These are phyloP conservation scores for Backusella tarrabulga DNA, from an alignment of 192 early-diverging fungal species.

Conservation along the genomic window DNA sequence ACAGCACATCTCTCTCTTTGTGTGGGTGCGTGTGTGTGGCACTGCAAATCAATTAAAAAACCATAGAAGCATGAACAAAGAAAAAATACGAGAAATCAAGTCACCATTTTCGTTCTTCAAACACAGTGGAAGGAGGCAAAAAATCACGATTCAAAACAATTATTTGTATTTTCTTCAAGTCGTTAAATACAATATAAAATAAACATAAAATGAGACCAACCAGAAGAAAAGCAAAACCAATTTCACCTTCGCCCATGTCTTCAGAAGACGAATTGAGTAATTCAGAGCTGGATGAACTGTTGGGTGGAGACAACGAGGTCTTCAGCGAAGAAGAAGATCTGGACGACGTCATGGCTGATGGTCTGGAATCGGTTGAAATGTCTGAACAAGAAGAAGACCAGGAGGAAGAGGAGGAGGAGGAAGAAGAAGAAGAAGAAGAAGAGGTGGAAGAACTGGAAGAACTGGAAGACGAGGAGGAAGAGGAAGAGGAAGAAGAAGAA, in stretches of 20 bases:
- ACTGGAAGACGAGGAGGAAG: conserved; percentile 6
- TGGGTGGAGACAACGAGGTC: conserved; percentile 11
- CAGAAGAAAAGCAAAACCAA: conserved; percentile 6
- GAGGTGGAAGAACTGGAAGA: no score
- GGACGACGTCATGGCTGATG: conserved; percentile 21
- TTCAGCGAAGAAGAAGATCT: conserved; percentile 18
- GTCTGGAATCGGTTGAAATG: conserved; percentile 6
- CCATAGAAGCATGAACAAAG: neutral
- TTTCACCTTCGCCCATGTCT: conserved; percentile 5
- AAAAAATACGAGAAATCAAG: neutral
- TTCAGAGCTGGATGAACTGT: conserved; percentile 18
- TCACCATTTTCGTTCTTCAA: neutral
- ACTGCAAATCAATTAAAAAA: neutral
- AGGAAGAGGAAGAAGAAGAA: conserved; percentile 15
- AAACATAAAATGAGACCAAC: conserved; percentile 18
- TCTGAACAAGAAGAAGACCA: conserved; percentile 27
- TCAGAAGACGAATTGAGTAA: conserved; percentile 14
- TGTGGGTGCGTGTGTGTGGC: no score
- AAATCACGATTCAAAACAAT: neutral
- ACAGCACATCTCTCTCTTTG: no score
- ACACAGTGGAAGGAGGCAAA: neutral
- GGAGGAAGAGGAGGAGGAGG: conserved; percentile 6
- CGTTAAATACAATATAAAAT: neutral
- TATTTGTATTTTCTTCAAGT: neutral
- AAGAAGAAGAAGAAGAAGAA: conserved; percentile 14